Conservation (phyloP, 306 rosid genomes). For the Coriaria nepalensis region DNA sequence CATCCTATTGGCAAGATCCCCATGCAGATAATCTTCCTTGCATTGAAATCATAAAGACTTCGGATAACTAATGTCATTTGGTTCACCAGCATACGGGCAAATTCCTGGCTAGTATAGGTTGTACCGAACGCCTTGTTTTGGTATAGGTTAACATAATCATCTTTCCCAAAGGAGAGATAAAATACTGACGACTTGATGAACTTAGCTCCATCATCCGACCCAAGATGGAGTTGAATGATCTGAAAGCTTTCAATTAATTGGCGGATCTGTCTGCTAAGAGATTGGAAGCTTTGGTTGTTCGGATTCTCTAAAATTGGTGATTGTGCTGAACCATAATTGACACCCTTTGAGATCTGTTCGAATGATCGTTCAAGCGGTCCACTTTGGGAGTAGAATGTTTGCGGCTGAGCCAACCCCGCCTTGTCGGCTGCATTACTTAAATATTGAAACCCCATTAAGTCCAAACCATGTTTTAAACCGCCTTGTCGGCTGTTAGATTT, state of each 20-base stretch:
- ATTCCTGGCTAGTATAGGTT: constrained; percentile 12
- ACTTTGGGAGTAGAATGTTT: constrained; percentile 51
- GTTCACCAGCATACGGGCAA: constrained; percentile 42
- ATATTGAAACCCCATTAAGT: too few relatives aligned
- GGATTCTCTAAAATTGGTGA: constrained; percentile 54
- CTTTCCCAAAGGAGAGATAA: constrained; percentile 70
- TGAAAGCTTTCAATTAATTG: constrained; percentile 62
- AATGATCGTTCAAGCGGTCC: constrained; percentile 52
- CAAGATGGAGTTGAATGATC: constrained; percentile 46
- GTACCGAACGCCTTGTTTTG: constrained; percentile 25
- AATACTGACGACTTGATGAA: constrained; percentile 54
- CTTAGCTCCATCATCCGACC: constrained; percentile 19
- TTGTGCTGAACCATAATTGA: constrained; percentile 72
- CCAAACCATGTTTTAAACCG: too few relatives aligned
- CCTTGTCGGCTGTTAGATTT: too few relatives aligned
- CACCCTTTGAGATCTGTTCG: constrained; percentile 36
- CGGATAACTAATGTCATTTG: constrained; percentile 54
- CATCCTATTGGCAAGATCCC: constrained; percentile 76
- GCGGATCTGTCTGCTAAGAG: constrained; percentile 74
- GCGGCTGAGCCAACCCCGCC: constrained; percentile 38
- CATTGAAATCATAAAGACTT: constrained; percentile 48
- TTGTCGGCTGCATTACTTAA: constrained; percentile 36
- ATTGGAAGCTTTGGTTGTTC: constrained; percentile 52
- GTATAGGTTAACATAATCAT: constrained; percentile 49
- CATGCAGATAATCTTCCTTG: constrained; percentile 54